Evolutionary conservation across 2,329 filamentous ascomycete genomes (phyloP).

Genomic region (Plectosphaerella plurivora): DNA sequence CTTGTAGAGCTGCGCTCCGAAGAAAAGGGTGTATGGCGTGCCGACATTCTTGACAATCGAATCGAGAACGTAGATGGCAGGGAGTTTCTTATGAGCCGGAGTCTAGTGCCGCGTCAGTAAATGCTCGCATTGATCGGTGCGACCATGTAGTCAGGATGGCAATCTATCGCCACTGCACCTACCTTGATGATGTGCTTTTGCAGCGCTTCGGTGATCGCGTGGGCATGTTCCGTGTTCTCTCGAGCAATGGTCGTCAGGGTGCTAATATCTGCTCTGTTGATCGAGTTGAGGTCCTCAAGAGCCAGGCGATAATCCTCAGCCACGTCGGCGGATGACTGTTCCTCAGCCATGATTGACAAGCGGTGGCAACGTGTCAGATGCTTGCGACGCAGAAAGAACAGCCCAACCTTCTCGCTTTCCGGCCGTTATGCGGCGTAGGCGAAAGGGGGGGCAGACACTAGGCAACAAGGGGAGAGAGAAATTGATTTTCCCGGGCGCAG

Average conservation of each 20-base stretch:
- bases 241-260: constrained; percentile 96
- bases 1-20: constrained; percentile 84
- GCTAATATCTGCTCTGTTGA: constrained; percentile 93
- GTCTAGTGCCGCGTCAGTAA: constrained; percentile 56
- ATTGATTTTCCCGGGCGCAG: background rate
- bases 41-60: constrained; percentile 99
- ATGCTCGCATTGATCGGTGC: background rate
- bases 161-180: constrained; percentile 39
- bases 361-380: background rate
- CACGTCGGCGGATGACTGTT: constrained; percentile 69
- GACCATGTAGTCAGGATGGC: too few relatives aligned
- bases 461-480: background rate
- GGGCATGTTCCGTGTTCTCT: constrained; percentile 93
- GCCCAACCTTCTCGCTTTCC: too few relatives aligned
- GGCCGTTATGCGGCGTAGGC: too few relatives aligned
- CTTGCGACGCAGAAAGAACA: background rate
- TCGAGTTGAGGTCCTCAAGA: constrained; percentile 83
- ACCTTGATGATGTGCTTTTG: constrained; percentile 94
- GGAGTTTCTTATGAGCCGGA: constrained; percentile 81
- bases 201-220: constrained; percentile 84
- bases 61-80: constrained; percentile 95
- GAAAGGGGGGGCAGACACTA: too few relatives aligned
- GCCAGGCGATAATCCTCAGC: constrained; percentile 93
- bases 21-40: constrained; percentile 93
- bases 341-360: constrained; percentile 38